These are phyloP conservation scores for Stylosanthes scabra DNA, from an alignment of 331 rosid genomes.

Conservation along the genomic window DNA sequence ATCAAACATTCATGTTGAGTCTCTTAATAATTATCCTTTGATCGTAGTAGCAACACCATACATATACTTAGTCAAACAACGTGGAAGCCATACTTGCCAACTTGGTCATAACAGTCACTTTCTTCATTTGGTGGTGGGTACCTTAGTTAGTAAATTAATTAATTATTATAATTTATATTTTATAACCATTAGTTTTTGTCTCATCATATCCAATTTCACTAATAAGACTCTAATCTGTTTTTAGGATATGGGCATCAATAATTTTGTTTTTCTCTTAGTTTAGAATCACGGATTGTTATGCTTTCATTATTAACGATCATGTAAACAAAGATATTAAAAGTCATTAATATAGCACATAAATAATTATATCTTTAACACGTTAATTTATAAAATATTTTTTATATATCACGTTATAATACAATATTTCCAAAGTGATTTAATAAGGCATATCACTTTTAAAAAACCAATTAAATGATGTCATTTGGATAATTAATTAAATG, in stretches of 20 bases:
- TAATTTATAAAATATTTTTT: no score
- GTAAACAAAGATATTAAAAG: background rate
- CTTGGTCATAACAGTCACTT: slow-evolving; percentile 26
- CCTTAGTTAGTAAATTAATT: no score
- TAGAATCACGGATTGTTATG: background rate
- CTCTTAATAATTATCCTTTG: background rate
- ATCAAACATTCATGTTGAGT: slow-evolving; percentile 42
- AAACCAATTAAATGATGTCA: no score
- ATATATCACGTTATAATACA: no score
- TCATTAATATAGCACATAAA: no score
- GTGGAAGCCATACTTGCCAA: slow-evolving; percentile 54
- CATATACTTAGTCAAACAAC: slow-evolving; percentile 38
- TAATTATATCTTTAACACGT: background rate
- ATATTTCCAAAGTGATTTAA: no score
- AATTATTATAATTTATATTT: no score
- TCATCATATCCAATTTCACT: background rate
- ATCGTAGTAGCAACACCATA: background rate
- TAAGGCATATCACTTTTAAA: no score
- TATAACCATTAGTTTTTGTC: slow-evolving; percentile 27
- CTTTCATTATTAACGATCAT: background rate
- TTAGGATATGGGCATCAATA: background rate
- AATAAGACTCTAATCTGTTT: no score
- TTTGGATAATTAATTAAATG: no score
- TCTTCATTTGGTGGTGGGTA: slow-evolving; percentile 32
- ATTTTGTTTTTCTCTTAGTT: slow-evolving; percentile 14